Conservation (phyloP, 352 stramenopile genomes). For the Thalassiosira livingstoniorum region DNA sequence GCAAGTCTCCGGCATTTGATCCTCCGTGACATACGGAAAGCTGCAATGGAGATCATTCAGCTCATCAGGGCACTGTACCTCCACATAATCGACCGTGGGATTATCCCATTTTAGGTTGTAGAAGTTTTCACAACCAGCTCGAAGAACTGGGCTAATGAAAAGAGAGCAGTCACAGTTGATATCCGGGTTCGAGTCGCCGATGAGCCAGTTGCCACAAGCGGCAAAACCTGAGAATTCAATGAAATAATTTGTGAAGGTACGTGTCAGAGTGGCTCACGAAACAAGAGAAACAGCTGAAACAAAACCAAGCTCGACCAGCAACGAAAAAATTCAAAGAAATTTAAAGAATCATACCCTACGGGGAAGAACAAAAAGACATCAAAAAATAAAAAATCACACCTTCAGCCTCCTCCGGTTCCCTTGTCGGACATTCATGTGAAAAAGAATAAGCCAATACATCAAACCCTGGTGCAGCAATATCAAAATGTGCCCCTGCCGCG, state of each 20-base stretch:
- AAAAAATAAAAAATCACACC: slow-evolving; percentile 19
- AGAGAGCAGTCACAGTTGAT: slow-evolving; percentile 45
- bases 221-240: slow-evolving; percentile 44
- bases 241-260: no score
- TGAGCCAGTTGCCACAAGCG: slow-evolving; percentile 48
- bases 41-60: slow-evolving; percentile 45
- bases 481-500: slow-evolving; percentile 52
- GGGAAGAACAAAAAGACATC: background rate
- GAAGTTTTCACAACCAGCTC: slow-evolving; percentile 65
- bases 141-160: slow-evolving; percentile 52
- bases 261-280: no score
- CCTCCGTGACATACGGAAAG: slow-evolving; percentile 48
- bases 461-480: slow-evolving; percentile 70
- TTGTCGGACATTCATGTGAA: slow-evolving; percentile 34
- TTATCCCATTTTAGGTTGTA: slow-evolving; percentile 61
- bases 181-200: slow-evolving; percentile 18
- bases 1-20: slow-evolving; percentile 44
- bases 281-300: no score
- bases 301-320: no score
- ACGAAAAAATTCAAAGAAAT: slow-evolving; percentile 1
- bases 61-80: slow-evolving; percentile 60
- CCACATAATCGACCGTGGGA: slow-evolving; percentile 55
- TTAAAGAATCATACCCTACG: background rate
- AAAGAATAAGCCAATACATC: slow-evolving; percentile 46
- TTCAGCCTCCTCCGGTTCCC: slow-evolving; percentile 36